phyloP scores from a whole-genome alignment of 2,329 filamentous ascomycete genomes.

The Fusarium heterosporum region DNA sequence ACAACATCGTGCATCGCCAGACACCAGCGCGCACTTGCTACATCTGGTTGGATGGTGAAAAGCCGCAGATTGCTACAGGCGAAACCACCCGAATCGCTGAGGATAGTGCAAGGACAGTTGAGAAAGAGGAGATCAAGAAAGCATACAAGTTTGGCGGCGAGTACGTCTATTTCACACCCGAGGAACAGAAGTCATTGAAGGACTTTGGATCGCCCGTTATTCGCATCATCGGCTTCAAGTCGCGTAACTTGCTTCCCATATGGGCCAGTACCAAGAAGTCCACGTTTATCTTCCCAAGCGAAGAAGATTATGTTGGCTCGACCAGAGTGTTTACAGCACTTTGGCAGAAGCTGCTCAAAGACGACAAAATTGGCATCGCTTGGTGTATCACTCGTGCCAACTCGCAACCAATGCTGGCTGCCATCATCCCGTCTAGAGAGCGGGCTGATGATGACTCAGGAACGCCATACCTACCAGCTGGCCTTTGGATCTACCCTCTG shows the following conservation, averaged over 20 bases:
- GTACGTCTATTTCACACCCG: conserved; percentile 84
- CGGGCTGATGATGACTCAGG: conserved; percentile 72
- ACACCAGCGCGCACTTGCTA: conserved; percentile 84
- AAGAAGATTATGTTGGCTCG: conserved; percentile 89
- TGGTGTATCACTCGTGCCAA: conserved; percentile 91
- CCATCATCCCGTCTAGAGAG: conserved; percentile 81
- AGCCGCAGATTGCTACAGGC: conserved; percentile 80
- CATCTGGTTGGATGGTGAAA: conserved; percentile 89
- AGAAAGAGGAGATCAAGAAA: conserved; percentile 85
- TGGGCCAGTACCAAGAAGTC: conserved; percentile 91
- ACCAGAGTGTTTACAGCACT: conserved; percentile 92
- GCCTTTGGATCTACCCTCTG: conserved; percentile 88
- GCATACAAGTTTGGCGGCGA: conserved; percentile 97
- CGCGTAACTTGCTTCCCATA: conserved; percentile 75
- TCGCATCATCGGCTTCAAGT: conserved; percentile 94
- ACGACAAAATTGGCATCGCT: conserved; percentile 84
- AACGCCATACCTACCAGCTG: conserved; percentile 79
- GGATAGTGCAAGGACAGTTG: conserved; percentile 79
- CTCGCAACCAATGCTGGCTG: conserved; percentile 81
- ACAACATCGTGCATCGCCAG: conserved; percentile 88
- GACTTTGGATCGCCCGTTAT: conserved; percentile 86
- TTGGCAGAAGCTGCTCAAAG: conserved; percentile 84
- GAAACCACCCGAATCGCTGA: conserved; percentile 81
- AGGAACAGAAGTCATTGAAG: conserved; percentile 82
- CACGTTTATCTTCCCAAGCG: conserved; percentile 93